phyloP scores from a whole-genome alignment of 495 filamentous ascomycete species.

The Podospora pseudoanserina region DNA sequence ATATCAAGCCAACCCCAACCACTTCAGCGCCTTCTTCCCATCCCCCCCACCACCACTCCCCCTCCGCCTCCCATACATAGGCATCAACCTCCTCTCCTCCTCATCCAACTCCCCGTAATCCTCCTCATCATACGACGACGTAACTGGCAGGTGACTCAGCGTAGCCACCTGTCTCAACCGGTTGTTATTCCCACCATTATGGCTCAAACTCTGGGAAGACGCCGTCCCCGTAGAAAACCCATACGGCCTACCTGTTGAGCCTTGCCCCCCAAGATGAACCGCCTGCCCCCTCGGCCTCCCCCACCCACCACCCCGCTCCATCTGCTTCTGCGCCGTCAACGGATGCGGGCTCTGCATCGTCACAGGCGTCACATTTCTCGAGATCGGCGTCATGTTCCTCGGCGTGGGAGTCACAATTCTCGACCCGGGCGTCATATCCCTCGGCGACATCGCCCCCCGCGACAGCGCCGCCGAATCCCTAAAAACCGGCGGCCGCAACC shows the following conservation, averaged over 20 bases:
- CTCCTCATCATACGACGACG: not conserved
- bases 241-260: not conserved
- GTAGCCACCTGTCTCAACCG: not conserved
- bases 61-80: constrained; percentile 10
- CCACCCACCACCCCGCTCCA: not conserved
- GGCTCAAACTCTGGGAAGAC: not conserved
- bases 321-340: not conserved
- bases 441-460: not conserved
- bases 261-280: not conserved
- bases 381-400: too few relatives aligned
- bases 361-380: too few relatives aligned
- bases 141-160: not conserved
- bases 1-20: constrained; percentile 20
- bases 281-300: not conserved
- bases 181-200: not conserved
- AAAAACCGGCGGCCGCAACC: not conserved
- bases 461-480: not conserved
- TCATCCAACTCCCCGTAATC: constrained; percentile 6
- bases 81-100: constrained; percentile 26
- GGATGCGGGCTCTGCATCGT: not conserved
- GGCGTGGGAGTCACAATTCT: not conserved
- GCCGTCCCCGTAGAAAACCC: not conserved
- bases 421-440: not conserved
- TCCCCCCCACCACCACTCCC: not conserved
- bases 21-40: constrained; percentile 25